A percentile compares a stretch with the other conserved stretches of the same genome.
Conservation (phyloP, 2,329 filamentous ascomycete genomes). For the Cladosporium halotolerans region DNA sequence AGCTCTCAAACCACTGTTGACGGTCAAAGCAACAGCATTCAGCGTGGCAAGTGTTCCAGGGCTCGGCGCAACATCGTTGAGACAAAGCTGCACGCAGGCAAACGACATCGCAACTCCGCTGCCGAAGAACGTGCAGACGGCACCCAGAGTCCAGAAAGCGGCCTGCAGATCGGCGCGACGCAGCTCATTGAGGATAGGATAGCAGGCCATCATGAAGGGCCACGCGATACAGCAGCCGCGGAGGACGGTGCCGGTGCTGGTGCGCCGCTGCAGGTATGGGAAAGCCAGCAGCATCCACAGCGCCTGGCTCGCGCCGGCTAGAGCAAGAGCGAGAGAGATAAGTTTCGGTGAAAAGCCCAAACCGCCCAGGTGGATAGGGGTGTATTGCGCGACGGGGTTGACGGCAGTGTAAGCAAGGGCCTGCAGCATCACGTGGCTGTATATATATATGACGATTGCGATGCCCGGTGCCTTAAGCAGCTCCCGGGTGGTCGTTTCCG, state of each 20-base stretch:
- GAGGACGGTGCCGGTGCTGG: conserved; percentile 62
- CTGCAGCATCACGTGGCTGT: conserved; percentile 61
- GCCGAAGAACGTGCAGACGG: conserved; percentile 47
- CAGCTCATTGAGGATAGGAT: conserved; percentile 52
- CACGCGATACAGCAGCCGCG: conserved; percentile 52
- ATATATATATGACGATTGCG: conserved; percentile 57
- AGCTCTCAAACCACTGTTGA: conserved; percentile 56
- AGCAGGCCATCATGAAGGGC: conserved; percentile 56
- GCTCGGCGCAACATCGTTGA: conserved; percentile 68
- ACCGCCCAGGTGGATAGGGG: conserved; percentile 56
- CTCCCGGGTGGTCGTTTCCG: conserved; percentile 43
- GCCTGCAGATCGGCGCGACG: conserved; percentile 41
- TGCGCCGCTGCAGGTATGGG: conserved; percentile 57
- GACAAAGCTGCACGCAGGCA: conserved; percentile 63
- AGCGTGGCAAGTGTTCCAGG: conserved; percentile 61
- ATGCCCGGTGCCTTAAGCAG: conserved; percentile 61
- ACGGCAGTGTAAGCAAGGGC: conserved; percentile 67
- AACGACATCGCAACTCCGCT: conserved; percentile 63
- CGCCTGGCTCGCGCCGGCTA: conserved; percentile 61
- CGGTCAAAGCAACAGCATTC: conserved; percentile 62
- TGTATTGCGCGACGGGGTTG: conserved; percentile 63
- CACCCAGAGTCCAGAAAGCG: conserved; percentile 53
- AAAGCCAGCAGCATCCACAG: conserved; percentile 66
- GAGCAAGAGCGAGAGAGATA: conserved; percentile 61
- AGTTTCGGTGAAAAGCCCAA: conserved; percentile 55